A percentile compares a stretch with the other conserved stretches of the same genome.
phyloP scores from a whole-genome alignment of 169 alveolate species.

The Cyclospora cayetanensis region DNA sequence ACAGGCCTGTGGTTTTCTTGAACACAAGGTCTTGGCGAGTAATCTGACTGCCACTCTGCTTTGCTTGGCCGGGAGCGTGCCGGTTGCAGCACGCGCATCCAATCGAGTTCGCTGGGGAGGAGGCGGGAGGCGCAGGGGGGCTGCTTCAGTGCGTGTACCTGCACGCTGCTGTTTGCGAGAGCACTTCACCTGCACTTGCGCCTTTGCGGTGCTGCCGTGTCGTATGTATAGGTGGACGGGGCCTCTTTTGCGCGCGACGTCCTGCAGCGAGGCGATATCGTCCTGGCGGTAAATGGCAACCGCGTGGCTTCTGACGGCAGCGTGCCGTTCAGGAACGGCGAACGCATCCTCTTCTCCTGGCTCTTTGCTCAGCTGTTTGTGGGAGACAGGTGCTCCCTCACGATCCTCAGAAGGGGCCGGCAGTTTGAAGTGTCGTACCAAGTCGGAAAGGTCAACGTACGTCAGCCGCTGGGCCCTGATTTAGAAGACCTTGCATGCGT shows the following conservation, averaged over 20 bases:
- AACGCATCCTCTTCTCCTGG: slow-evolving; percentile 71
- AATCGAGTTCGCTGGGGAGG: too few species aligned
- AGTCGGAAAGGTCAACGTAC: slow-evolving; percentile 47
- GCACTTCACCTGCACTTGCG: too few species aligned
- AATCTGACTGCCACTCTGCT: too few species aligned
- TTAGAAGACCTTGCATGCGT: too few species aligned
- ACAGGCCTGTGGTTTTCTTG: not conserved
- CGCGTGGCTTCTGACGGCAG: slow-evolving; percentile 74
- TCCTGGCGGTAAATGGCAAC: slow-evolving; percentile 49
- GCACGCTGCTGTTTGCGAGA: too few species aligned
- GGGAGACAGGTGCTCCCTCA: slow-evolving; percentile 58
- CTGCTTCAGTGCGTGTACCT: too few species aligned
- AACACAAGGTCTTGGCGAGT: too few species aligned
- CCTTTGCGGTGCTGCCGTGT: too few species aligned
- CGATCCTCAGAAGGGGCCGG: not conserved
- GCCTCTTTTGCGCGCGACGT: slow-evolving; percentile 65
- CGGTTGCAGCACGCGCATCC: too few species aligned
- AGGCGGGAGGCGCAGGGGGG: too few species aligned
- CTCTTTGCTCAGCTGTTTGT: slow-evolving; percentile 68
- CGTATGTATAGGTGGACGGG: slow-evolving; percentile 70
- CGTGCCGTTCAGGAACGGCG: slow-evolving; percentile 71
- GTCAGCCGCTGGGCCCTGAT: too few species aligned
- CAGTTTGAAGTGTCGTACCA: not conserved
- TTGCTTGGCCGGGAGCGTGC: too few species aligned
- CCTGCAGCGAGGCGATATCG: slow-evolving; percentile 71